Base-by-base conservation (phyloP, 75 land plant genomes). In the Picea glauca region DNA sequence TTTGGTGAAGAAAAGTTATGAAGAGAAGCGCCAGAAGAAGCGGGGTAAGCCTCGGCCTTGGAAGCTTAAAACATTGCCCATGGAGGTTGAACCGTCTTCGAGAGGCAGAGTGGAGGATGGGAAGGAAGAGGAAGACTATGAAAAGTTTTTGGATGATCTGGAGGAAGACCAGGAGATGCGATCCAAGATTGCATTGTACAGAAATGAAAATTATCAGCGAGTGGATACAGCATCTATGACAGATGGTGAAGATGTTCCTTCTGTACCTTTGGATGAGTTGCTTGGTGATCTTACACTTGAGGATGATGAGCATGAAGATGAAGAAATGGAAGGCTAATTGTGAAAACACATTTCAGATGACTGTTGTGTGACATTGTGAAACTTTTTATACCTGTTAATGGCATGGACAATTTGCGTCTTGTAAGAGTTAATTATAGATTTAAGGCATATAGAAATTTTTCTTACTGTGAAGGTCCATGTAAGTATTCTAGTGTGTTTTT, bases 141-240 rank as follows among this genome's bases (percentile, higher is more conserved):
- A 91, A 81, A 84, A 79, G 82, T 91, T 93, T 75, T 78, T 91
- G 85, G 88, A 81, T 65, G 95, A 92, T 20, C 62, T 91, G 80
- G 95, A 90, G 87, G 95, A 92, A 82, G 92, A 94, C 72, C 93
- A 92, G 30, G 94, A 94, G 72, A 63, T 94, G 87, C 85, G 91
- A 70, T 85, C 88, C 58, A 89, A 89, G 82, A 81, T 94, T 68
- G 86, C 91, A 5, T 73, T 95, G 43, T 95, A 89, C 72, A 84
- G 84, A 20, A 90, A 95, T 72, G 79, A 84, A 14, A 86, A 81
- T 9, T 87, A 89, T 72, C 88, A 85, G 26, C 89, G 86, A 18
- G 89, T 90, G 2, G 91, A 91, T 58, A 81, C 82, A 46, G 85
- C 91, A 21, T 89, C 91, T 58, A 87, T 86, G 82, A 78, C 84